Base-by-base conservation (phyloP, 352 stramenopile species). In the Blastocystis hominis region DNA sequence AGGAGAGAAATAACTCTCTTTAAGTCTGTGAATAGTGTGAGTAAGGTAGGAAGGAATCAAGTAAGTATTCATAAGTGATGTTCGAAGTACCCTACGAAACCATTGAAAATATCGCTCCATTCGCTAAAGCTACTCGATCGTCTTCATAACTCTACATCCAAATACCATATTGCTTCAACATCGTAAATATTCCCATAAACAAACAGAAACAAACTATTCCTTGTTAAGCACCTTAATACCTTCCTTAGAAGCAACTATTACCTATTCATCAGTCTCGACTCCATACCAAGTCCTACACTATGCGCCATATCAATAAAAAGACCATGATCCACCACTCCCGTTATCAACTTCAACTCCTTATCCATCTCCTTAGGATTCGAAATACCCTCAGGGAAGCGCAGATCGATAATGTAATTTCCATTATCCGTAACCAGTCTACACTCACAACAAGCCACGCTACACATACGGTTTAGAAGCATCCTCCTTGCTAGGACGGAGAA, bases 351-450 rank as follows among this genome's bases (percentile, higher is more conserved):
- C 9, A 80, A 10, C 13, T 36, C 55, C 13, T 34, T 20, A n/a
- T 68, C 70, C 70, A 80, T 80, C n/a, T 62, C 7, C 30, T 10
- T 30, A n/a, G 70, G 70, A 61, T 80, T 9, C 13, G 7, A 34
- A 80, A 80, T 80, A 30, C 70, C 70, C 13, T 50, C 42, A 6
- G 7, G 9, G 47, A 68, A 24, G 30, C 15, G 13, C 9, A 62
- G 24, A 2, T 80, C 70, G 7, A 80, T 17, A 80, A 80, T 80
- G 40, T 80, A 80, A 34, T 80, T 80, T 20, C 55, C 50, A 30
- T 80, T 80, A 61, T 80, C 70, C n/a, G 70, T 80, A 17, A 68
- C 24, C 15, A 64, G 34, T 10, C 70, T 80, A 80, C 24, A 4
- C 34, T 10, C 20, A 61, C 72, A 0, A 6, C 7, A 59, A 7